Evolutionary conservation across 495 filamentous ascomycete genomes (phyloP).

Genomic region (Penicillium argentinense): DNA sequence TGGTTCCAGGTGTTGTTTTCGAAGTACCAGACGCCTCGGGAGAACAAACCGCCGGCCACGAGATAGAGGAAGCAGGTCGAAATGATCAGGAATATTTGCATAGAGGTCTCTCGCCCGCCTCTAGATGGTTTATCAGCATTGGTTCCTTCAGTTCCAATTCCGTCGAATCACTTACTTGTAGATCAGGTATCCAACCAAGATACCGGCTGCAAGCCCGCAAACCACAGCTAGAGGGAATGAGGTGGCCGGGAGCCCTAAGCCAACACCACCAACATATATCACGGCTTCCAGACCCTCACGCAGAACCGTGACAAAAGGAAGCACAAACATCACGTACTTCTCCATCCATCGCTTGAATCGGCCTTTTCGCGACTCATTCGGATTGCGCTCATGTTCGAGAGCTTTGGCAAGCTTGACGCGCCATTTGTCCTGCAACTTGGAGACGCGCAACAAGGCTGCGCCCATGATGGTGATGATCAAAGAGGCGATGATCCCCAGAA

Average conservation of each 20-base stretch:
- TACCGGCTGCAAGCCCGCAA: slow-evolving; percentile 63
- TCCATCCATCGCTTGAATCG: slow-evolving; percentile 64
- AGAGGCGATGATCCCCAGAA: slow-evolving; percentile 67
- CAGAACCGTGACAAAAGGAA: slow-evolving; percentile 82
- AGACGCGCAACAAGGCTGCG: slow-evolving; percentile 74
- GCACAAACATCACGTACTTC: slow-evolving; percentile 78
- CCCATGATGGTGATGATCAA: slow-evolving; percentile 80
- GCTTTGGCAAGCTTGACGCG: slow-evolving; percentile 69
- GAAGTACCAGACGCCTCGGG: slow-evolving; percentile 71
- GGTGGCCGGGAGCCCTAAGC: slow-evolving; percentile 68
- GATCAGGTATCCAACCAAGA: slow-evolving; percentile 64
- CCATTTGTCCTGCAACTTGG: slow-evolving; percentile 86
- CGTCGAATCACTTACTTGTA: slow-evolving; percentile 83
- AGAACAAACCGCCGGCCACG: slow-evolving; percentile 82
- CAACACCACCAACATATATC: slow-evolving; percentile 79
- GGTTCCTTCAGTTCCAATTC: neutral
- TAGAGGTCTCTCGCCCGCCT: slow-evolving; percentile 60
- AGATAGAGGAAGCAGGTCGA: slow-evolving; percentile 86
- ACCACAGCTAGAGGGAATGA: slow-evolving; percentile 75
- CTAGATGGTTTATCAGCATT: slow-evolving; percentile 26
- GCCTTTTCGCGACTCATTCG: slow-evolving; percentile 20
- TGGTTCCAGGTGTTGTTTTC: slow-evolving; percentile 65
- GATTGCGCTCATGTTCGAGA: slow-evolving; percentile 52
- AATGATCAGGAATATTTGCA: slow-evolving; percentile 77
- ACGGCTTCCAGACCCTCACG: slow-evolving; percentile 81